Evolutionary conservation across 2,329 filamentous ascomycete species (phyloP).

Genomic region (Nothophaeocryptopus gaeumannii): DNA sequence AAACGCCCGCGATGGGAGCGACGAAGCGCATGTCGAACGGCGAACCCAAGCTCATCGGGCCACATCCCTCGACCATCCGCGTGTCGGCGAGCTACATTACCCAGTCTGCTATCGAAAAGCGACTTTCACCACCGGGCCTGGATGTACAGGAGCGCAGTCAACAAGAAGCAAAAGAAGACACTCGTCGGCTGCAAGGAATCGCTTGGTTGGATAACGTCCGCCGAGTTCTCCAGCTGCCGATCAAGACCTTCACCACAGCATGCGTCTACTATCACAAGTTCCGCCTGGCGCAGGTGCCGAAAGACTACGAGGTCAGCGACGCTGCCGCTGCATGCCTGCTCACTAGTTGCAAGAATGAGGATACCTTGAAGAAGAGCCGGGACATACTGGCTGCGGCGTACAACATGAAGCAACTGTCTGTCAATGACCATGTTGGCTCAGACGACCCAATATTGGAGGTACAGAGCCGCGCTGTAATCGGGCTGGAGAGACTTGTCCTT

Average conservation of each 20-base stretch:
- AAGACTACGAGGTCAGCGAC: conserved; percentile 69
- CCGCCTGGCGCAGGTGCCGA: conserved; percentile 77
- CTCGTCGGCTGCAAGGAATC: conserved; percentile 77
- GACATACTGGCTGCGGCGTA: conserved; percentile 90
- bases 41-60: conserved; percentile 42
- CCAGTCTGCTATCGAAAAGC: conserved; percentile 74
- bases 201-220: conserved; percentile 85
- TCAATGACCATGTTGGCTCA: conserved; percentile 66
- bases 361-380: conserved; percentile 92
- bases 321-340: conserved; percentile 85
- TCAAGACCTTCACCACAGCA: conserved; percentile 88
- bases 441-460: conserved; percentile 84
- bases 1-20: conserved; percentile 27
- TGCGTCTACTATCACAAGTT: conserved; percentile 94
- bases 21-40: conserved; percentile 33
- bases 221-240: conserved; percentile 75
- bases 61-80: conserved; percentile 63
- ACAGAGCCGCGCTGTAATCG: conserved; percentile 76
- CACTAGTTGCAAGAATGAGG: conserved; percentile 94
- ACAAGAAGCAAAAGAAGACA: conserved; percentile 67
- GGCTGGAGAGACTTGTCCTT: conserved; percentile 86
- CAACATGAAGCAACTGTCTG: conserved; percentile 67
- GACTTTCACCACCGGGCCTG: conserved; percentile 58
- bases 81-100: conserved; percentile 74
- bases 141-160: conserved; percentile 60